Conservation (phyloP, 805 yeast genomes). For the Lachancea nothofagi region DNA sequence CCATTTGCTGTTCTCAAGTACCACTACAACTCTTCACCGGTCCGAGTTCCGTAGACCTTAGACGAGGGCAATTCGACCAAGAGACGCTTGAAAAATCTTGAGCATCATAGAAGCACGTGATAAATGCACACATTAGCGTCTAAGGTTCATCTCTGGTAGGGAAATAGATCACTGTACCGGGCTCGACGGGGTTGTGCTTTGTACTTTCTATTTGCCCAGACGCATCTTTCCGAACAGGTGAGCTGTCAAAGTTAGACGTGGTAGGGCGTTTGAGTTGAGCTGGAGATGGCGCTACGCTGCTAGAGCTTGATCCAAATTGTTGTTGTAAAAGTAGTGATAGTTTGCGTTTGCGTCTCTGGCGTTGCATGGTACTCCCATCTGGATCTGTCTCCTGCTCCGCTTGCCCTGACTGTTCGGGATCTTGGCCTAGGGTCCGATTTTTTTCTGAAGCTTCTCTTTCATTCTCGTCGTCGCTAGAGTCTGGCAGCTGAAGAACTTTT, state of each 20-base stretch:
- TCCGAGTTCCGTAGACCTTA: no score
- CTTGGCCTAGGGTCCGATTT: background rate
- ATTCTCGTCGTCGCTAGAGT: constrained; percentile 27
- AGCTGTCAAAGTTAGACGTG: constrained; percentile 16
- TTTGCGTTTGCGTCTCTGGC: constrained; percentile 30
- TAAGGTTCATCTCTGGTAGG: constrained; percentile 5
- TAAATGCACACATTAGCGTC: no score
- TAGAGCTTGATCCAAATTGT: constrained; percentile 31
- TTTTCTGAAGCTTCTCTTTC: background rate
- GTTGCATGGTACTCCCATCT: constrained; percentile 27
- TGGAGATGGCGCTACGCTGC: constrained; percentile 26
- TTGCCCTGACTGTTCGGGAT: constrained; percentile 2
- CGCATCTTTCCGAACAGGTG: constrained; percentile 17
- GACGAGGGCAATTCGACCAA: no score
- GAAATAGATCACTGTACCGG: constrained; percentile 26
- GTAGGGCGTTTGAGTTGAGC: constrained; percentile 7
- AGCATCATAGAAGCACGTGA: constrained; percentile 1
- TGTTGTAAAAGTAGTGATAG: constrained; percentile 30
- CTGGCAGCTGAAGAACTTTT: constrained; percentile 23
- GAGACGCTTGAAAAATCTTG: no score
- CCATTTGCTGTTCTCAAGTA: constrained; percentile 48
- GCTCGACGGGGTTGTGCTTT: constrained; percentile 18
- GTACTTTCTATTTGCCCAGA: constrained; percentile 19
- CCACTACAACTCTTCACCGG: no score
- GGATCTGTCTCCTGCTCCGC: constrained; percentile 10